These are phyloP conservation scores for Rauvolfia tetraphylla DNA, from an alignment of 257 asterid genomes.

Conservation along the genomic window DNA sequence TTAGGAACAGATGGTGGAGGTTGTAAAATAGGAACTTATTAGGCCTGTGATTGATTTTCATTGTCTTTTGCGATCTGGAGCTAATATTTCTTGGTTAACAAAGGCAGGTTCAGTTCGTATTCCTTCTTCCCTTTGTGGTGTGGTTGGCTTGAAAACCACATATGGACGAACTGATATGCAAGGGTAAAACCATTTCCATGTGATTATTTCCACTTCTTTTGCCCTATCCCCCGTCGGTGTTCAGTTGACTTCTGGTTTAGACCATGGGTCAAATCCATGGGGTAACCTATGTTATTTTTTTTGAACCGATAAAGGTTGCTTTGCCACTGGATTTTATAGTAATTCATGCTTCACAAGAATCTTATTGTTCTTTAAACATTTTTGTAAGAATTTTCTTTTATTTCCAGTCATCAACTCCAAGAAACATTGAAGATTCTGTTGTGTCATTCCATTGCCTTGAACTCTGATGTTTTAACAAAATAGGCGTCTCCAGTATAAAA, in stretches of 20 bases:
- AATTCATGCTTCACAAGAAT: background rate
- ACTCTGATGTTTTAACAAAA: background rate
- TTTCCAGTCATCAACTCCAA: background rate
- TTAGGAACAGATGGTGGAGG: conserved; percentile 99
- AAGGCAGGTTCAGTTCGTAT: conserved; percentile 88
- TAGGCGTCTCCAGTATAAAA: background rate
- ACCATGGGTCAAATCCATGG: background rate
- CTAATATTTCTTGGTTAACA: conserved; percentile 23
- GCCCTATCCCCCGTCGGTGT: conserved; percentile 1
- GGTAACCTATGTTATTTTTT: background rate
- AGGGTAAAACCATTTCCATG: conserved; percentile 52
- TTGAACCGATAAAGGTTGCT: background rate
- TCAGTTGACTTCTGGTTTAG: background rate
- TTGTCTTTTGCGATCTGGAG: conserved; percentile 7
- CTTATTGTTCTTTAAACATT: background rate
- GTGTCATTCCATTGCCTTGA: background rate
- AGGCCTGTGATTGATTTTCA: conserved; percentile 23
- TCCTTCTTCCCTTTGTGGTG: conserved; percentile 96
- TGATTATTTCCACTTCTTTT: conserved; percentile 13
- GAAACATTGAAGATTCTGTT: background rate
- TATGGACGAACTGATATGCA: conserved; percentile 77
- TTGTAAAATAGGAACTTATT: conserved; percentile 34
- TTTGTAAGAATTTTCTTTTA: too few relatives aligned
- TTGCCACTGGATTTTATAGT: background rate
- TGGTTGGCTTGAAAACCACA: conserved; percentile 91